These are phyloP conservation scores for Streptanthus diversifolius DNA, from an alignment of 345 rosid genomes.

Conservation along the genomic window DNA sequence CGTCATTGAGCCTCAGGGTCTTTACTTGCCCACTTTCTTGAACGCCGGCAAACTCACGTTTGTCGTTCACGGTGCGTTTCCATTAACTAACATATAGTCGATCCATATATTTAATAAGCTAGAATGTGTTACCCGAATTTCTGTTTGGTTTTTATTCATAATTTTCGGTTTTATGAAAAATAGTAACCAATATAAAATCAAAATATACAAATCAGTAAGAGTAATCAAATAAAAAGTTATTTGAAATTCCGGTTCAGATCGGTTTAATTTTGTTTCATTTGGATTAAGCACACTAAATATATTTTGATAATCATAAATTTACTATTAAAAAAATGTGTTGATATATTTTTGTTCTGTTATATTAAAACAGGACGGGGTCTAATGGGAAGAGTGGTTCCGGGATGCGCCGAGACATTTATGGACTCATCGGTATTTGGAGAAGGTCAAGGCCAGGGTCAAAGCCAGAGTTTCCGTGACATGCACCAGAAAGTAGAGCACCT, in stretches of 20 bases:
- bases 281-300: neutral
- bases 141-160: neutral
- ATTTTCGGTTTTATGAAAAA: neutral
- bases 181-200: neutral
- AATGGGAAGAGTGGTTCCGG: slow-evolving; percentile 42
- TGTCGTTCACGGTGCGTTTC: slow-evolving; percentile 43
- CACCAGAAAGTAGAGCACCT: slow-evolving; percentile 56
- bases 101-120: neutral
- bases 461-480: slow-evolving; percentile 40
- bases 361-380: slow-evolving; percentile 40
- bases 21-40: slow-evolving; percentile 46
- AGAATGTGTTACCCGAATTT: neutral
- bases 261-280: neutral
- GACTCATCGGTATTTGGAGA: slow-evolving; percentile 30
- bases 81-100: neutral
- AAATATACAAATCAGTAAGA: neutral
- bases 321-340: neutral
- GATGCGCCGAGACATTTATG: slow-evolving; percentile 65
- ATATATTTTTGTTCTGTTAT: neutral
- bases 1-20: slow-evolving; percentile 51
- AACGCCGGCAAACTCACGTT: slow-evolving; percentile 44
- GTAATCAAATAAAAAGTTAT: neutral
- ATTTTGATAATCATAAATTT: neutral
- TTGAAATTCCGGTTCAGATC: neutral
- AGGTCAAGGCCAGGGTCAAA: slow-evolving; percentile 14